Evolutionary conservation across 345 rosid species (phyloP), one percentile per base, ranked within the genome.

Genomic region (Firmiana major): DNA sequence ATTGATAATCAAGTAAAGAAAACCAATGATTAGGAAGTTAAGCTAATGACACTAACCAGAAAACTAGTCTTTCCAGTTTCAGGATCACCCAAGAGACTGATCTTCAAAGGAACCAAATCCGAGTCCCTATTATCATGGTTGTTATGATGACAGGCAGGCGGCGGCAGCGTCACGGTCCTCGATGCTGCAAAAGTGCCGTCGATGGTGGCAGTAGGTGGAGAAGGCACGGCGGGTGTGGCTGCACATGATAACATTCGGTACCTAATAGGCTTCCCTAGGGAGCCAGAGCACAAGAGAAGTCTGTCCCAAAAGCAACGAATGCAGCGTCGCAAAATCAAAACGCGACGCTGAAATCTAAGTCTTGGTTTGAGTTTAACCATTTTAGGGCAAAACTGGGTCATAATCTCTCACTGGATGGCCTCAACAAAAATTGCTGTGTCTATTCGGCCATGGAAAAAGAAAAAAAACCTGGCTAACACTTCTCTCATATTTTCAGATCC

Each of bases 51-150:
- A 74, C 80, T 75, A 53, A 93, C 98, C 93, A 89, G 74, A 76
- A 95, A 95, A 79, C 94, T 89, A 6, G 97, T 88, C 77, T 95
- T 93, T 40, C 98, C 98, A 71, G 84, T 89, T 4, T 83, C 84
- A 68, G 87, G 83, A 85, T 95, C 98, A 17, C 99, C 97, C 78
- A 95, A 58, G 71, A 93, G 92, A 45, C 92, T 86, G 77, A 95
- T 95, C 87, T 95, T 95, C 81, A 95, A 79, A 7, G 92, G 70
- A 58, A 95, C 98, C 84, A 95, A 80, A 89, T 95, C 96, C 0
- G 93, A 81, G 71, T 91, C 94, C 43, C 17, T 70, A 28, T 4
- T 24, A 21, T 83, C 51, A 58, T 82, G 81, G 67, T 7, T 77
- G 4, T 26, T 64, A 74, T 5, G 63, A 77, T 54, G 79, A 71